phyloP scores from a whole-genome alignment of 768 basidiomycete species.

The Lactarius quietus region DNA sequence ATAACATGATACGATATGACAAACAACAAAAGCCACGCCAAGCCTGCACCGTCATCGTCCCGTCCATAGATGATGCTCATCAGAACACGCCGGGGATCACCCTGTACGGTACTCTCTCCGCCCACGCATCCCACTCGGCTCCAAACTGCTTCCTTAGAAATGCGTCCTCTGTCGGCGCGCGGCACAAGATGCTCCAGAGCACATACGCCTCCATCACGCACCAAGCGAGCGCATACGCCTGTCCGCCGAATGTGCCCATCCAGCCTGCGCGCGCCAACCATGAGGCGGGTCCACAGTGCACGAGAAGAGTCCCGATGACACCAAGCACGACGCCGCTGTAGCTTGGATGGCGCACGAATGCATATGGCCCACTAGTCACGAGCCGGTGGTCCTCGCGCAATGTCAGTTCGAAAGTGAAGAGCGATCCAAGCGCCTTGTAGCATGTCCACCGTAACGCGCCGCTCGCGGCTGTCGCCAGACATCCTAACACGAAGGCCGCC shows the following conservation, averaged over 20 bases:
- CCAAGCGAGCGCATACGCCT: slow-evolving; percentile 18
- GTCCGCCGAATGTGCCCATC: slow-evolving; percentile 3
- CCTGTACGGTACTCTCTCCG: slow-evolving; percentile 20
- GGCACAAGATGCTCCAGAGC: slow-evolving; percentile 18
- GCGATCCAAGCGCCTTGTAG: slow-evolving; percentile 23
- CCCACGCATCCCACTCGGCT: slow-evolving; percentile 24
- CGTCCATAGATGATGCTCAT: background rate
- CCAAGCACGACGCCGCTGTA: slow-evolving; percentile 26
- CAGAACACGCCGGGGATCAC: slow-evolving; percentile 24
- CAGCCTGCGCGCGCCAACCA: slow-evolving; percentile 22
- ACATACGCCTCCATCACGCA: slow-evolving; percentile 20
- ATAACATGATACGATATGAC: background rate
- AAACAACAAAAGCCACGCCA: background rate
- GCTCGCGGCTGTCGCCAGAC: slow-evolving; percentile 12
- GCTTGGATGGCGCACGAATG: slow-evolving; percentile 28
- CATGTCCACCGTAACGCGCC: slow-evolving; percentile 18
- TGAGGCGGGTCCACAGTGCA: slow-evolving; percentile 25
- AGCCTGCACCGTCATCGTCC: background rate
- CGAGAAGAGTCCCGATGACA: slow-evolving; percentile 21
- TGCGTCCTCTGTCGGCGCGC: slow-evolving; percentile 19
- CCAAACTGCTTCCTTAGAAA: slow-evolving; percentile 22
- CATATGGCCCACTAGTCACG: slow-evolving; percentile 28
- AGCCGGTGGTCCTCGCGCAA: slow-evolving; percentile 26
- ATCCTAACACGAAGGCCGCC: slow-evolving; percentile 15
- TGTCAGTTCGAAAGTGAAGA: slow-evolving; percentile 27